Base-by-base conservation (phyloP, 2,329 filamentous ascomycete species). In the Fusarium vanettenii region DNA sequence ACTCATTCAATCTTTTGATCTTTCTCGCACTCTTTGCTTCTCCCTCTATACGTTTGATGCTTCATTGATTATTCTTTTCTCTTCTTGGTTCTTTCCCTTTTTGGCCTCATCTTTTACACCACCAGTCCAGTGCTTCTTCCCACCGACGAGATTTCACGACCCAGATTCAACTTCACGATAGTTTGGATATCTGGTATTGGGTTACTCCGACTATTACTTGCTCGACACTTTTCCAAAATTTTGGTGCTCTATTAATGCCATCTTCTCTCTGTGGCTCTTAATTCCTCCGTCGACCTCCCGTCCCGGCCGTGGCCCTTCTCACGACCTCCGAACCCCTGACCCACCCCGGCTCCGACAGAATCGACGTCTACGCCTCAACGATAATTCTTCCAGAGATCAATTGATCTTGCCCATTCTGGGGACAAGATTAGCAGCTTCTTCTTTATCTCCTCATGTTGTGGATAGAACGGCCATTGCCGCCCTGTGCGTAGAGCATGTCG, bases 401-500 rank as follows among this genome's bases (percentile, higher is more conserved):
- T 70, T 59, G 62, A 63, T 60, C 59, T 76, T 70, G 71, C 55
- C 73, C 50, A 72, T 39, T 43, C 18, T 31, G 25, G 64, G 31
- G 68, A 55, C 64, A 76, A 66, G 61, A 43, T 18, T 55, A 20
- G 37, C 43, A 37, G 33, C 57, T 65, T 35, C 48, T 68, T 64
- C 22, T 62, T 65, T 35, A 35, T 60, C 45, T 70, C 65, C 56
- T 67, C 66, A 76, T 80, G 75, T 72, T 66, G 75, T 77, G 74
- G 66, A 71, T 63, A 74, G 52, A 60, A 70, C 66, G 60, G 35
- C 39, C 27, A 66, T 64, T 70, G 70, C 76, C 71, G 75, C 69
- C 72, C 64, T 69, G 76, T 77, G 79, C 78, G 77, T 74, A 78
- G 77, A 81, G 79, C 76, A 82, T 82, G 81, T 77, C 80, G 73